Conservation (phyloP, 768 basidiomycete genomes). For the Xanthoconium stramineum region DNA sequence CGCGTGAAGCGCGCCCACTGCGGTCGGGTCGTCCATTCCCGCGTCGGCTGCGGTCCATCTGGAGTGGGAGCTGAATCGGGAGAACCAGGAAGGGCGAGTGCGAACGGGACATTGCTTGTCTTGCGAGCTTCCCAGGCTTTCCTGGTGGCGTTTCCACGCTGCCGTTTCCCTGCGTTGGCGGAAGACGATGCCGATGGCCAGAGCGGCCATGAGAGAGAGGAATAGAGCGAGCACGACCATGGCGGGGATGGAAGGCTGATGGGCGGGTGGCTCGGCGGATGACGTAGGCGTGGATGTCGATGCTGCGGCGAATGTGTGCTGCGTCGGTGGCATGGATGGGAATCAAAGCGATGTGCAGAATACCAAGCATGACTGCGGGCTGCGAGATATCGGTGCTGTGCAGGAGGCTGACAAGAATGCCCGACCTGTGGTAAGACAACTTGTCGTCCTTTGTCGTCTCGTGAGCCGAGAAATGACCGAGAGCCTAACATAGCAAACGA, state of each 20-base stretch:
- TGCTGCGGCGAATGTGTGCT: neutral
- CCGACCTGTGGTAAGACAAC: too few relatives aligned
- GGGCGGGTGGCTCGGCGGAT: neutral
- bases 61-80: neutral
- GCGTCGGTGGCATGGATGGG: slow-evolving; percentile 18
- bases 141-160: neutral
- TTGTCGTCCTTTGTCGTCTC: too few relatives aligned
- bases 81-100: neutral
- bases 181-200: slow-evolving; percentile 20
- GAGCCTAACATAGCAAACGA: too few relatives aligned
- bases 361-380: too few relatives aligned
- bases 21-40: slow-evolving; percentile 1
- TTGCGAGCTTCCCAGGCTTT: neutral
- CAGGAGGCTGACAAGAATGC: too few relatives aligned
- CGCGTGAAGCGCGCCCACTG: slow-evolving; percentile 24
- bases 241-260: slow-evolving; percentile 16
- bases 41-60: neutral
- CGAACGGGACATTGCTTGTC: neutral
- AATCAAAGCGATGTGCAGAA: neutral
- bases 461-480: too few relatives aligned
- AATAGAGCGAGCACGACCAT: slow-evolving; percentile 19
- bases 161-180: slow-evolving; percentile 13
- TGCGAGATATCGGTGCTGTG: too few relatives aligned
- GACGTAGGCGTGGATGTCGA: neutral
- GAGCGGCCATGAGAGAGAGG: slow-evolving; percentile 17